These are phyloP conservation scores for Beauveria pseudobassiana DNA, from an alignment of 2,329 filamentous ascomycete genomes.

Conservation along the genomic window DNA sequence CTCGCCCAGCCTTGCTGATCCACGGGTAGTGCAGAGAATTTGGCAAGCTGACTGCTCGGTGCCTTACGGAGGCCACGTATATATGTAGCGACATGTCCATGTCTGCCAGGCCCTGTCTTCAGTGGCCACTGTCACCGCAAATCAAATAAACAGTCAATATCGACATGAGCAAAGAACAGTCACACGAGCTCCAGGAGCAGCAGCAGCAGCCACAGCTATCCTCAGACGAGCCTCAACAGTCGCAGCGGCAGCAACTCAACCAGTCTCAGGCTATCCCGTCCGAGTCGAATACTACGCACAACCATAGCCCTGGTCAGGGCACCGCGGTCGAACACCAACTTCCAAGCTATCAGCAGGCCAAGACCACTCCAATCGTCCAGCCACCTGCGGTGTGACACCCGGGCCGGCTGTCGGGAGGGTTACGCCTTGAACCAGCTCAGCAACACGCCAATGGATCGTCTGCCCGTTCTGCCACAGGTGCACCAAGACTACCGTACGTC, in stretches of 20 bases:
- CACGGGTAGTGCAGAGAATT: not conserved
- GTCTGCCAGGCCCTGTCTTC: too few species aligned
- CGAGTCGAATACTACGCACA: not conserved
- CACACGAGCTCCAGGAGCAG: not conserved
- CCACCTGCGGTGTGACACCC: not conserved
- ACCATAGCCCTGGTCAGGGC: not conserved
- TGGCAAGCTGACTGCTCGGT: not conserved
- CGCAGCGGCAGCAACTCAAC: not conserved
- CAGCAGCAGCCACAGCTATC: not conserved
- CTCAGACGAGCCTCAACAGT: not conserved
- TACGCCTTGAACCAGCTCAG: constrained; percentile 17
- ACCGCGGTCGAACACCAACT: not conserved
- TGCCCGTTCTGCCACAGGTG: constrained; percentile 23
- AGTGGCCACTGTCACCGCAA: not conserved
- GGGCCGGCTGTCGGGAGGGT: not conserved
- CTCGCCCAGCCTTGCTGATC: not conserved
- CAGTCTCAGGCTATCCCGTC: not conserved
- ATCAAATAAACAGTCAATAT: not conserved
- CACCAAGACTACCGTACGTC: constrained; percentile 16
- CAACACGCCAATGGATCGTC: constrained; percentile 21
- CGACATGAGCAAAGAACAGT: constrained; percentile 2
- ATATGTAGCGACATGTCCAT: not conserved
- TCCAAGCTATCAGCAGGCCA: constrained; percentile 1
- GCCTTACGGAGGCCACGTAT: not conserved
- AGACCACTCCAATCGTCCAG: not conserved